Conservation (phyloP, 768 basidiomycete genomes). For the Amanita rimosa region DNA sequence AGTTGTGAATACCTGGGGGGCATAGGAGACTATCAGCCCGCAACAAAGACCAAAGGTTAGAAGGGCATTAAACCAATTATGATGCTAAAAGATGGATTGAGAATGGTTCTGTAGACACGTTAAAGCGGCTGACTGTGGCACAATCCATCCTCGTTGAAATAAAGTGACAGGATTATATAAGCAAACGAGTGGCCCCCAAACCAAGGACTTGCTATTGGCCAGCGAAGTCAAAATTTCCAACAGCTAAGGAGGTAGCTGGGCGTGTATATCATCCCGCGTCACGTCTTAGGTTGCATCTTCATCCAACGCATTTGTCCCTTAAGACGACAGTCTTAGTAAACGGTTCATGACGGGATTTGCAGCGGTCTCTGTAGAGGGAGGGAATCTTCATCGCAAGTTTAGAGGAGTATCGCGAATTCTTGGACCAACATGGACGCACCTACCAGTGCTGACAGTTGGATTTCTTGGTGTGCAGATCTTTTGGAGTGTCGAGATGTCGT, state of each 20-base stretch:
- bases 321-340: not conserved
- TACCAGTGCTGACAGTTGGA: conserved; percentile 67
- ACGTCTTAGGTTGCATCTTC: not conserved
- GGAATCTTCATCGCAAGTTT: conserved; percentile 22
- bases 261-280: too few species aligned
- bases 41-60: conserved; percentile 54
- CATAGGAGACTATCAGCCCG: conserved; percentile 74
- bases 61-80: conserved; percentile 60
- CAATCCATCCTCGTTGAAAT: not conserved
- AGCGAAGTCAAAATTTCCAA: too few species aligned
- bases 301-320: not conserved
- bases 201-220: too few species aligned
- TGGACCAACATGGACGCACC: conserved; percentile 56
- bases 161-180: not conserved
- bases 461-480: conserved; percentile 80
- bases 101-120: too few species aligned
- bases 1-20: conserved; percentile 53
- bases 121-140: not conserved
- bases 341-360: conserved; percentile 5
- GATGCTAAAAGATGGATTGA: conserved; percentile 32
- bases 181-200: too few species aligned
- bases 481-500: conserved; percentile 94
- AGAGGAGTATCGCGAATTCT: conserved; percentile 46
- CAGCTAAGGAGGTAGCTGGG: not conserved
- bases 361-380: not conserved